These are phyloP conservation scores for Silene latifolia DNA, from an alignment of 148 eudicot species.

Conservation along the genomic window DNA sequence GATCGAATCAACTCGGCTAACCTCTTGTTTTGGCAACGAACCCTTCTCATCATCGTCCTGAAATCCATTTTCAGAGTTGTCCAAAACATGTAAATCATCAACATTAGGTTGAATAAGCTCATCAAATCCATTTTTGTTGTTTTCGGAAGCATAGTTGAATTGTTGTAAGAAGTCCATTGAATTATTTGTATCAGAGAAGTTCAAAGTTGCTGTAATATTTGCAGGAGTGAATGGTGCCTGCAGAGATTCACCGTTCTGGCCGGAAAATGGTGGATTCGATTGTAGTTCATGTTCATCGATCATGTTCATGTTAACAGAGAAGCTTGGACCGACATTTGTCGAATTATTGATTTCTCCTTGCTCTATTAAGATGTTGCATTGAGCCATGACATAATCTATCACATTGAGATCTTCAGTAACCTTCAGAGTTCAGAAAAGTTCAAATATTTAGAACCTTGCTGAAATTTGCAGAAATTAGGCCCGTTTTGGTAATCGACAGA, in stretches of 20 bases:
- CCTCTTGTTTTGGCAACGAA: slow-evolving; percentile 31
- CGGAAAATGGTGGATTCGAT: slow-evolving; percentile 18
- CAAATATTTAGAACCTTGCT: background rate
- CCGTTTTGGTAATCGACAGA: background rate
- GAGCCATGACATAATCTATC: slow-evolving; percentile 57
- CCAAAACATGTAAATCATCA: slow-evolving; percentile 29
- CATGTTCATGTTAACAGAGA: slow-evolving; percentile 23
- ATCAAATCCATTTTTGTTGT: slow-evolving; percentile 32
- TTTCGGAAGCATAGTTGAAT: slow-evolving; percentile 32
- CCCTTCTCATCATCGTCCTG: slow-evolving; percentile 47
- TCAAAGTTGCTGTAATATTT: slow-evolving; percentile 26
- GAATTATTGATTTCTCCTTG: slow-evolving; percentile 39
- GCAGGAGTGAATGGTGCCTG: slow-evolving; percentile 26
- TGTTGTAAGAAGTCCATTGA: slow-evolving; percentile 47
- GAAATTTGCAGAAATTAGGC: background rate
- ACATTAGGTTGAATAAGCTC: slow-evolving; percentile 32
- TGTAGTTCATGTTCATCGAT: slow-evolving; percentile 25
- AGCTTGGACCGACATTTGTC: slow-evolving; percentile 30
- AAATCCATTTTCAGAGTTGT: slow-evolving; percentile 25
- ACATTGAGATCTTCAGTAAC: slow-evolving; percentile 65
- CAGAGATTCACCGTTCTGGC: slow-evolving; percentile 7
- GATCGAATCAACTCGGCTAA: slow-evolving; percentile 45
- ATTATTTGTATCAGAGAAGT: slow-evolving; percentile 31
- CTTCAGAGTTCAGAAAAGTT: slow-evolving; percentile 27
- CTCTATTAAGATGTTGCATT: slow-evolving; percentile 49